Conservation (phyloP, 2,329 filamentous ascomycete genomes). For the Coniochaeta sp. region DNA sequence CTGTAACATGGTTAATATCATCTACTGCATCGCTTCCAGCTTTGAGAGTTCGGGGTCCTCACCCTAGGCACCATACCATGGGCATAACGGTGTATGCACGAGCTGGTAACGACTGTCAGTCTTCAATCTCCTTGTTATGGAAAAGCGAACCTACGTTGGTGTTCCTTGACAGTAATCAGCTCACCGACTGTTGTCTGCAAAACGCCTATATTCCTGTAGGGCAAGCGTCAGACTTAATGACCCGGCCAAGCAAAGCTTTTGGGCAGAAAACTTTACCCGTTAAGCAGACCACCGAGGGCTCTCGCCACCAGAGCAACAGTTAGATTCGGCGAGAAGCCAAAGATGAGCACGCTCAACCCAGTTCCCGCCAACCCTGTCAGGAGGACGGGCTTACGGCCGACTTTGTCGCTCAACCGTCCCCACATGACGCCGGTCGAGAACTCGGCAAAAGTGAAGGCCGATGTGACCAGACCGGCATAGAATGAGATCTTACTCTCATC, state of each 20-base stretch:
- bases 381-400: slow-evolving; percentile 88
- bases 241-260: background rate
- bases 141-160: slow-evolving; percentile 62
- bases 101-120: slow-evolving; percentile 36
- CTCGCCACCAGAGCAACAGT: slow-evolving; percentile 79
- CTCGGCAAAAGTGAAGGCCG: slow-evolving; percentile 91
- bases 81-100: slow-evolving; percentile 97
- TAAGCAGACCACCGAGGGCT: slow-evolving; percentile 82
- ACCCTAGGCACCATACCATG: slow-evolving; percentile 94
- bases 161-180: slow-evolving; percentile 84
- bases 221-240: slow-evolving; percentile 3
- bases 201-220: slow-evolving; percentile 79
- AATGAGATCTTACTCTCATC: slow-evolving; percentile 76
- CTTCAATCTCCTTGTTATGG: background rate
- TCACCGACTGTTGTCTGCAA: slow-evolving; percentile 93
- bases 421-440: slow-evolving; percentile 89
- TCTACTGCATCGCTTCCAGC: background rate
- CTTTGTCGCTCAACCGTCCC: slow-evolving; percentile 84
- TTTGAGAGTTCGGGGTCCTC: slow-evolving; percentile 21
- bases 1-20: slow-evolving; percentile 33
- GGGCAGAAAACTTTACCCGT: slow-evolving; percentile 58
- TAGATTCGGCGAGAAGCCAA: slow-evolving; percentile 81
- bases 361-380: slow-evolving; percentile 86
- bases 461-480: slow-evolving; percentile 93
- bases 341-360: slow-evolving; percentile 83